Conservation (phyloP, 106 monocot species). For the Acanthochlamys bracteata region DNA sequence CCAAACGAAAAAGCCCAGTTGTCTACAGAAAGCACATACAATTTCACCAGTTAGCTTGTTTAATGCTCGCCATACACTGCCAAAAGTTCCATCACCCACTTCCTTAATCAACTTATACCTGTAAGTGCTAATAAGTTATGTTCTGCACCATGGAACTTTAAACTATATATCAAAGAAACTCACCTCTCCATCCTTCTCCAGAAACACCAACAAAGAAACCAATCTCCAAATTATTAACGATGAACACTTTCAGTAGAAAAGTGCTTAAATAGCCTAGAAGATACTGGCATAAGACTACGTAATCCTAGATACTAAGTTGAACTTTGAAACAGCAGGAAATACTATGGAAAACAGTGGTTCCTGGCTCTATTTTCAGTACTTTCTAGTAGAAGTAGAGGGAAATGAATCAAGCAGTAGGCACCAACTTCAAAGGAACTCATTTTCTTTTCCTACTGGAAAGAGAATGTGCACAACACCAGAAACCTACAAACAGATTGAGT, state of each 20-base stretch:
- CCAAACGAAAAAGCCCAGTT: no score
- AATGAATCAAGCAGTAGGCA: not conserved
- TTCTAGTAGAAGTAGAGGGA: not conserved
- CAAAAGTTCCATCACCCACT: slow-evolving; percentile 85
- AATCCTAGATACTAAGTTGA: not conserved
- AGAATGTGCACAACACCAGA: not conserved
- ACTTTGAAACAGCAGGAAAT: not conserved
- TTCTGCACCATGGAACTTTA: not conserved
- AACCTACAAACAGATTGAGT: not conserved
- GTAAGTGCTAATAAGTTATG: not conserved
- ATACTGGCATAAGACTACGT: not conserved
- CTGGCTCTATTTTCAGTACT: not conserved
- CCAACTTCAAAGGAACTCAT: not conserved
- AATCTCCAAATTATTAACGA: not conserved
- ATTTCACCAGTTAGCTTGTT: slow-evolving; percentile 64
- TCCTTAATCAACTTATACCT: slow-evolving; percentile 78
- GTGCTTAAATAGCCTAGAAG: not conserved
- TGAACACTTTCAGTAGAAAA: not conserved
- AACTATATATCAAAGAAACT: not conserved
- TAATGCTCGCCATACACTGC: slow-evolving; percentile 69
- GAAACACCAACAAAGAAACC: not conserved
- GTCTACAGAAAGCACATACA: slow-evolving; percentile 14
- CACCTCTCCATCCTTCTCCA: slow-evolving; percentile 3
- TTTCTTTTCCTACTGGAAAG: not conserved
- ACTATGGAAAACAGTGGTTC: not conserved